phyloP scores from a whole-genome alignment of 2,329 filamentous ascomycete species.

The Pseudogymnoascus pannorum region DNA sequence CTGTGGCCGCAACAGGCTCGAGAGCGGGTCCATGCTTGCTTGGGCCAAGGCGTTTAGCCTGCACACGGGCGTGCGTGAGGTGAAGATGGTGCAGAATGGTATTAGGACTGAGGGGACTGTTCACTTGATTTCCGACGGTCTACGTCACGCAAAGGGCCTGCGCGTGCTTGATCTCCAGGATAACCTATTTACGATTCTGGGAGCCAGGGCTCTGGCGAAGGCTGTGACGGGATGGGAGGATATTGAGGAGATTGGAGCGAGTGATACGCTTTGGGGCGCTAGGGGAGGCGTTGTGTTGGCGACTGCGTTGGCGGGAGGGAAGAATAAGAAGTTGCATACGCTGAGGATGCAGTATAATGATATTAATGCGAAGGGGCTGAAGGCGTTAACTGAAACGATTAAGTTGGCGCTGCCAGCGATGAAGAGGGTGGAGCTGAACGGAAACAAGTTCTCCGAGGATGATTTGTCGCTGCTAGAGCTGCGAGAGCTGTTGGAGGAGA shows the following conservation, averaged over 20 bases:
- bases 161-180: conserved; percentile 86
- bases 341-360: conserved; percentile 91
- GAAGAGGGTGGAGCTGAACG: conserved; percentile 86
- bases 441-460: conserved; percentile 88
- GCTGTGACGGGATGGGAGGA: conserved; percentile 68
- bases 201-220: conserved; percentile 69
- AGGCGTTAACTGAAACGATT: conserved; percentile 61
- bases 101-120: conserved; percentile 91
- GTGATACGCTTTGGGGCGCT: conserved; percentile 76
- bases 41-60: conserved; percentile 86
- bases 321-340: conserved; percentile 72
- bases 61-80: conserved; percentile 70
- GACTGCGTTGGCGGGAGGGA: conserved; percentile 63
- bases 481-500: conserved; percentile 63
- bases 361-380: conserved; percentile 69
- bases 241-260: conserved; percentile 76
- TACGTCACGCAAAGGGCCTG: conserved; percentile 62
- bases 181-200: conserved; percentile 86
- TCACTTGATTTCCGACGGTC: conserved; percentile 68
- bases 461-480: conserved; percentile 64
- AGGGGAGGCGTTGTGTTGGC: conserved; percentile 71
- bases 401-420: conserved; percentile 64
- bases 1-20: conserved; percentile 89
- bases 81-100: conserved; percentile 98
- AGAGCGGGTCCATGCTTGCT: conserved; percentile 92